These are phyloP conservation scores for Trametes elegans DNA, from an alignment of 768 basidiomycete genomes.

Conservation along the genomic window DNA sequence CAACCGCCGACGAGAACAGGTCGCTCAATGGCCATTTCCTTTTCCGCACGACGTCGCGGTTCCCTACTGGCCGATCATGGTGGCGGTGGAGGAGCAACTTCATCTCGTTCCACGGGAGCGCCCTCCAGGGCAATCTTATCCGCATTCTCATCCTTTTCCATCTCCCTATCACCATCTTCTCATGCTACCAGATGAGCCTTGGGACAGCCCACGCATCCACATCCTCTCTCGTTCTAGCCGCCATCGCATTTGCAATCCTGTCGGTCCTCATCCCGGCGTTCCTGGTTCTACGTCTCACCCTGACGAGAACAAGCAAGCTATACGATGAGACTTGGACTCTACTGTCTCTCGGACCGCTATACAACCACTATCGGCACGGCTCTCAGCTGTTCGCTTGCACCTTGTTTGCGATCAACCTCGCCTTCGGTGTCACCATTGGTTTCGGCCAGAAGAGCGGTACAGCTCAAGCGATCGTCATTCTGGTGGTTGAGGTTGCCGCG, in stretches of 20 bases:
- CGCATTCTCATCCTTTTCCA: slow-evolving; percentile 92
- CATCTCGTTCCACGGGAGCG: slow-evolving; percentile 76
- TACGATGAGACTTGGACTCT: slow-evolving; percentile 95
- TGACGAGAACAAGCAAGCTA: slow-evolving; percentile 82
- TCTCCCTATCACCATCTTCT: slow-evolving; percentile 90
- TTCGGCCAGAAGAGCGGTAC: slow-evolving; percentile 89
- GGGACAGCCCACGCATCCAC: slow-evolving; percentile 48
- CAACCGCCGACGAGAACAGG: slow-evolving; percentile 47
- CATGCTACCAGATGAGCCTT: slow-evolving; percentile 80
- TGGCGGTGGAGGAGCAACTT: slow-evolving; percentile 61
- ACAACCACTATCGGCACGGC: slow-evolving; percentile 91
- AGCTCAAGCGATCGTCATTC: slow-evolving; percentile 85
- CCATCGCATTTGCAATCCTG: slow-evolving; percentile 74
- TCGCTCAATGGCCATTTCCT: slow-evolving; percentile 44
- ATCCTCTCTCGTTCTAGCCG: slow-evolving; percentile 74
- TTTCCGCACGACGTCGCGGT: slow-evolving; percentile 37
- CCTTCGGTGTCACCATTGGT: slow-evolving; percentile 82
- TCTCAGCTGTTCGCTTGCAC: slow-evolving; percentile 86
- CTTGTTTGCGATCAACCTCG: slow-evolving; percentile 78
- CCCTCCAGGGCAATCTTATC: slow-evolving; percentile 87
- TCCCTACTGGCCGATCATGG: slow-evolving; percentile 35
- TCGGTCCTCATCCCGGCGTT: slow-evolving; percentile 75
- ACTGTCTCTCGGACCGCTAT: slow-evolving; percentile 86
- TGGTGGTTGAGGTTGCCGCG: slow-evolving; percentile 84
- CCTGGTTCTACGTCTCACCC: slow-evolving; percentile 73